Conservation (phyloP, 768 basidiomycete genomes). For the Hirschioporus abietinus region DNA sequence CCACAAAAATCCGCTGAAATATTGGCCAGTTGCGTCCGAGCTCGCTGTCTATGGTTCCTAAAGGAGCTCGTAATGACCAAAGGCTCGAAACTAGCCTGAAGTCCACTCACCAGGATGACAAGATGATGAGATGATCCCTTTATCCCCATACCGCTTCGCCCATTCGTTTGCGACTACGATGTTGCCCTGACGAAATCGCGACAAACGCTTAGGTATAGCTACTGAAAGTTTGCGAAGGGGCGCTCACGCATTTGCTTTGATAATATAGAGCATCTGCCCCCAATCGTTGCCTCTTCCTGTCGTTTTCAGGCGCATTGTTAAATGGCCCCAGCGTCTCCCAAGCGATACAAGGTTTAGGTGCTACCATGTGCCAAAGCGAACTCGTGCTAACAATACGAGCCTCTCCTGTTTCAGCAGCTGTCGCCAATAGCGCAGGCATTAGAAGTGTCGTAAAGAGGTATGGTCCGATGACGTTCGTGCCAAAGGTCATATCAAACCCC, state of each 20-base stretch:
- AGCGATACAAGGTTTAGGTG: background rate
- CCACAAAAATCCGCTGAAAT: conserved; percentile 11
- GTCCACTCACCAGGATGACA: conserved; percentile 29
- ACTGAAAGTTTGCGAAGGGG: conserved; percentile 9
- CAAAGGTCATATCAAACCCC: conserved; percentile 18
- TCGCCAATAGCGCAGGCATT: conserved; percentile 20
- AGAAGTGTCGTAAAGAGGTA: conserved; percentile 18
- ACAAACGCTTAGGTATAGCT: background rate
- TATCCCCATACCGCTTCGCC: conserved; percentile 31
- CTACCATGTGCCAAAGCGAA: conserved; percentile 13
- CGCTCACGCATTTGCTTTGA: conserved; percentile 42
- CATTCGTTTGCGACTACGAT: conserved; percentile 33
- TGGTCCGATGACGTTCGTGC: conserved; percentile 16
- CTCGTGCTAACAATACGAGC: conserved; percentile 23
- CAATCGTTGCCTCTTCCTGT: conserved; percentile 6
- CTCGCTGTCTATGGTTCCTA: conserved; percentile 22
- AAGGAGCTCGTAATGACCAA: conserved; percentile 13
- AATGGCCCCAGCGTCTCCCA: background rate
- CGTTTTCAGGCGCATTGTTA: background rate
- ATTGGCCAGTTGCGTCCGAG: conserved; percentile 15
- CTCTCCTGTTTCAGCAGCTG: conserved; percentile 11
- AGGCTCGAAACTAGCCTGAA: conserved; percentile 2
- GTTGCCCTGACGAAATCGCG: conserved; percentile 31
- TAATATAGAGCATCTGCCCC: conserved; percentile 15
- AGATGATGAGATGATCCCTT: conserved; percentile 33